These are phyloP conservation scores for Ilyonectria sp. DNA, from an alignment of 2,329 filamentous ascomycete genomes.

Conservation along the genomic window DNA sequence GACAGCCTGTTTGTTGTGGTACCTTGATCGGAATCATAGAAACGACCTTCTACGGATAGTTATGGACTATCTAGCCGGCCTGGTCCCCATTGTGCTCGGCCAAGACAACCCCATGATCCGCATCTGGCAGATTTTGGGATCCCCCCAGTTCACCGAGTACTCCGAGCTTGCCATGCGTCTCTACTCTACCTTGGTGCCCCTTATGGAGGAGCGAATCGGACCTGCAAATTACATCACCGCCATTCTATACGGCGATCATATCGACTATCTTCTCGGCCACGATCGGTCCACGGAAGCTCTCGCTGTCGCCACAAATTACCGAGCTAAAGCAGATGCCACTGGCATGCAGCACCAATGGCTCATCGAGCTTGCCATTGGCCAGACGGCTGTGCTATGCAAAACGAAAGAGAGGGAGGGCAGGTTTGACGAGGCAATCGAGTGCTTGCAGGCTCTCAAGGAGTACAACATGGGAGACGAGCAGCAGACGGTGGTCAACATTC, in stretches of 20 bases:
- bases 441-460: constrained; percentile 48
- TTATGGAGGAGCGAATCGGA: constrained; percentile 51
- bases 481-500: constrained; percentile 50
- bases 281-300: constrained; percentile 48
- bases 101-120: constrained; percentile 49
- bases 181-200: constrained; percentile 50
- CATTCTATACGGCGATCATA: constrained; percentile 53
- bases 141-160: constrained; percentile 51
- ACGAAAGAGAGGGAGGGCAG: constrained; percentile 50
- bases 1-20: constrained; percentile 55
- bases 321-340: constrained; percentile 48
- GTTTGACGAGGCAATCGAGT: constrained; percentile 49
- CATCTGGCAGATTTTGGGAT: constrained; percentile 52
- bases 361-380: constrained; percentile 50
- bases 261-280: constrained; percentile 52
- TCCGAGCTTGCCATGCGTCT: constrained; percentile 51
- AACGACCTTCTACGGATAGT: constrained; percentile 52
- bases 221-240: constrained; percentile 52
- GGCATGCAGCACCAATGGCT: constrained; percentile 51
- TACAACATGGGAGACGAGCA: constrained; percentile 51
- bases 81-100: constrained; percentile 51
- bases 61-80: constrained; percentile 49
- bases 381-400: constrained; percentile 50
- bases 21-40: constrained; percentile 53
- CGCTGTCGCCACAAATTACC: constrained; percentile 48